These are phyloP conservation scores for Boletellus deceptivus DNA, from an alignment of 1,284 basidiomycete species.

Conservation along the genomic window DNA sequence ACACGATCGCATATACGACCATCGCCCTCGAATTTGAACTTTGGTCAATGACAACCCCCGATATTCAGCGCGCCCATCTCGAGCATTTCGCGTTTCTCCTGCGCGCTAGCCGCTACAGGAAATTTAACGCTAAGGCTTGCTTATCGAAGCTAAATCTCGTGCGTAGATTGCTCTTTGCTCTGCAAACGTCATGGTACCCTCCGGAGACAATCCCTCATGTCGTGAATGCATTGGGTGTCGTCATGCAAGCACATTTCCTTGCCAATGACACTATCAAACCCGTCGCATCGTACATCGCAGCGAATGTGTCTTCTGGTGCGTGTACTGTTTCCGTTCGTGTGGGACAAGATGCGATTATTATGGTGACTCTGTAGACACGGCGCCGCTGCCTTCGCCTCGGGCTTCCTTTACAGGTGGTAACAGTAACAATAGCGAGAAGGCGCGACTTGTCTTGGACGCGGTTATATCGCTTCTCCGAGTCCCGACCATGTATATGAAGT, in stretches of 20 bases:
- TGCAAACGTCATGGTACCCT: constrained; percentile 76
- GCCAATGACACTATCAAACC: constrained; percentile 80
- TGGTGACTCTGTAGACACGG: constrained; percentile 10
- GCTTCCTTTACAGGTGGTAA: constrained; percentile 36
- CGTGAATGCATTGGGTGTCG: constrained; percentile 56
- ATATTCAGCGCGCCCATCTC: constrained; percentile 76
- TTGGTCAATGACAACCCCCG: constrained; percentile 71
- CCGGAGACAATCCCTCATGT: constrained; percentile 53
- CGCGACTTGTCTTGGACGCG: constrained; percentile 58
- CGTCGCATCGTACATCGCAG: constrained; percentile 80
- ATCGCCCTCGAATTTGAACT: constrained; percentile 89
- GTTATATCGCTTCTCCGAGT: constrained; percentile 58
- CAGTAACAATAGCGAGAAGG: constrained; percentile 41
- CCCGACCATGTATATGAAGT: constrained; percentile 55
- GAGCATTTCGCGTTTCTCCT: constrained; percentile 80
- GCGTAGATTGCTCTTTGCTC: constrained; percentile 74
- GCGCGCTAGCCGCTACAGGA: constrained; percentile 64
- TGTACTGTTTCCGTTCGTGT: background rate
- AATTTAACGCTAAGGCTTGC: constrained; percentile 71
- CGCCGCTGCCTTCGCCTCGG: constrained; percentile 43
- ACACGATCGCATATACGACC: constrained; percentile 78
- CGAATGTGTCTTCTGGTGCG: constrained; percentile 75
- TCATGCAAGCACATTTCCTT: constrained; percentile 61
- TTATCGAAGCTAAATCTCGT: constrained; percentile 72
- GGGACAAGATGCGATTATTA: background rate